A percentile compares a stretch with the other conserved stretches of the same genome.
phyloP scores from a whole-genome alignment of 192 early-diverging fungal species.

The Lobosporangium transversale region DNA sequence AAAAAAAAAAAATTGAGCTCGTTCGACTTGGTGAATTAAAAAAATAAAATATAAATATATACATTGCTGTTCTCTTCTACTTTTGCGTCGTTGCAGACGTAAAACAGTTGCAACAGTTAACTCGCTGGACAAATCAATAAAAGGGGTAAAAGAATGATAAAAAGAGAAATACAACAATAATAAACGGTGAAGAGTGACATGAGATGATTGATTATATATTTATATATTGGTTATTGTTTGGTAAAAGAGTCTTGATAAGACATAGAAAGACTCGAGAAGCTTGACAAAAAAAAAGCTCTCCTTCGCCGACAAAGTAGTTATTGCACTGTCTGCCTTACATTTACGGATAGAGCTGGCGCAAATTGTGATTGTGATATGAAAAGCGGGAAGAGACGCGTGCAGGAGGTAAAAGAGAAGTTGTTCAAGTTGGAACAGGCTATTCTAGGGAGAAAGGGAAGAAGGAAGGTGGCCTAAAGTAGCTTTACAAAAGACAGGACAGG shows the following conservation, averaged over 20 bases:
- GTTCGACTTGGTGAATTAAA: not conserved
- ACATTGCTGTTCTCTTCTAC: no score
- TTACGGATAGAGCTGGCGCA: slow-evolving; percentile 7
- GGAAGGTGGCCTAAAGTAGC: slow-evolving; percentile 21
- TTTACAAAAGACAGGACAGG: slow-evolving; percentile 6
- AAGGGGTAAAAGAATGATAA: slow-evolving; percentile 1
- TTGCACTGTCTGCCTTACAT: slow-evolving; percentile 17
- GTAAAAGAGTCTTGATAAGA: not conserved
- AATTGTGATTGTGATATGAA: slow-evolving; percentile 19
- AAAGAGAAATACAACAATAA: not conserved
- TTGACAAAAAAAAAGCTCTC: no score
- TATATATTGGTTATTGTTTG: slow-evolving; percentile 5
- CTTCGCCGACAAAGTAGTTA: no score
- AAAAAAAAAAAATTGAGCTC: not conserved
- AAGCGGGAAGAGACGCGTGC: slow-evolving; percentile 7
- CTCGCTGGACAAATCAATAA: slow-evolving; percentile 1
- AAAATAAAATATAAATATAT: no score
- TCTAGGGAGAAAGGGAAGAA: slow-evolving; percentile 41
- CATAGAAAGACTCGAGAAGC: not conserved
- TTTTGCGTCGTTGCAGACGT: slow-evolving; percentile 11
- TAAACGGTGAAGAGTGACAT: not conserved
- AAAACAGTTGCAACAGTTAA: slow-evolving; percentile 5
- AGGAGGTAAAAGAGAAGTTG: not conserved
- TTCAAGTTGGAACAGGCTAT: slow-evolving; percentile 17
- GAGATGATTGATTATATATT: slow-evolving; percentile 6